phyloP scores from a whole-genome alignment of 2,329 filamentous ascomycete genomes.

The Hypoxylon sp. region DNA sequence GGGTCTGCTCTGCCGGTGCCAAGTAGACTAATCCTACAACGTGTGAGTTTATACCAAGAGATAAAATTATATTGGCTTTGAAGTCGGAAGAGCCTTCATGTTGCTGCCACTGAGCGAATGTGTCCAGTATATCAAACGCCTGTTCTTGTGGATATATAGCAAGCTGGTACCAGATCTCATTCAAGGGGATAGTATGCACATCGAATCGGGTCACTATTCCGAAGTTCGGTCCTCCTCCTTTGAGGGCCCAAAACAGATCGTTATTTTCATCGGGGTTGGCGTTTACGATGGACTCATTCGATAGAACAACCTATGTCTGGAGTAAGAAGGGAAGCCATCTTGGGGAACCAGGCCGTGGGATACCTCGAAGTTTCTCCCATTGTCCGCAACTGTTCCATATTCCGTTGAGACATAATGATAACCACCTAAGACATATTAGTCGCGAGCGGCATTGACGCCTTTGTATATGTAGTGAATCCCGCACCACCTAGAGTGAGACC shows the following conservation, averaged over 20 bases:
- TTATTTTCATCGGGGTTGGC: constrained; percentile 55
- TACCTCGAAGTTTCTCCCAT: constrained; percentile 57
- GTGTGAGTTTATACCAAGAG: constrained; percentile 39
- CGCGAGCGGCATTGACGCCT: not conserved
- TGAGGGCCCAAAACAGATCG: constrained; percentile 64
- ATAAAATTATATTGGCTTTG: constrained; percentile 43
- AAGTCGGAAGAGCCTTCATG: constrained; percentile 44
- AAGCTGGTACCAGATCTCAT: constrained; percentile 48
- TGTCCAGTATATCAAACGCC: constrained; percentile 47
- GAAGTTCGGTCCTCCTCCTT: constrained; percentile 65
- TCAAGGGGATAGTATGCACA: constrained; percentile 49
- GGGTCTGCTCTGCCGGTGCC: constrained; percentile 28
- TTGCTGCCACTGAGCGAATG: constrained; percentile 51
- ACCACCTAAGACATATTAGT: constrained; percentile 44
- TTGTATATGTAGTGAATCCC: not conserved
- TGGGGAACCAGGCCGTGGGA: not conserved
- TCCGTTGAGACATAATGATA: constrained; percentile 36
- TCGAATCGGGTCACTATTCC: constrained; percentile 59
- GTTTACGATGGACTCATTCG: constrained; percentile 59
- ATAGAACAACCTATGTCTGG: constrained; percentile 59
- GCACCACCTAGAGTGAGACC: constrained; percentile 53
- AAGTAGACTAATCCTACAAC: constrained; percentile 48
- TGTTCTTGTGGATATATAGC: constrained; percentile 42
- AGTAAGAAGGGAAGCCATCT: not conserved
- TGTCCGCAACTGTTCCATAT: constrained; percentile 62